Evolutionary conservation across 768 basidiomycete genomes (phyloP), one percentile per base, ranked within the genome.

Genomic region (Termitomyces sp.): DNA sequence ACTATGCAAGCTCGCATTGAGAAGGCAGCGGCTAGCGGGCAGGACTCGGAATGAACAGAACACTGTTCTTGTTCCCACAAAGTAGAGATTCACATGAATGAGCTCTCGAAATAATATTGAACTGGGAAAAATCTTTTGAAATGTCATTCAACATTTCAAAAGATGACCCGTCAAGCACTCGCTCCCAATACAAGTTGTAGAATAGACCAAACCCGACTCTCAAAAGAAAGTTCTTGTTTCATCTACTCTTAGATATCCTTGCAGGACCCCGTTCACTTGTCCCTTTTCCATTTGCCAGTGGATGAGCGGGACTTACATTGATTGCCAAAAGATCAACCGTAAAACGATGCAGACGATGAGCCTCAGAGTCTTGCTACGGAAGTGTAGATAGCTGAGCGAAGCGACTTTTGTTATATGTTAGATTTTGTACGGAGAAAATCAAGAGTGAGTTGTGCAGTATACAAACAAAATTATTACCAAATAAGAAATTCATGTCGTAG

Each of bases 1-100:
- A 60, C 66, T 26, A 79, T 81, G 79, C 71, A 73, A 60, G 73
- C 76, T 50, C 72, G 78, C 52, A 67, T 79, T 50, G 75, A 76
- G 54, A 75, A 73, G 52, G 70, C 70, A 59, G 77, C 73, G 64
- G 70, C 72, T 45, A 73, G 69, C 57, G 79, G 77, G 46, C 73
- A 74, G 53, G 75, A 70, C 44, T 77, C 79, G 72, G 75, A 80
- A 60, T 51, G 38, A 51, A 38, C 11, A 17, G 17, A 3, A 30
- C 26, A 30, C n/a, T 40, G 17, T 30, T 38, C 12, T 14, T 12
- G 19, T 10, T 43, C 12, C 9, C 17, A n/a, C 47, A 33, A 12
- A 23, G 5, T 35, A 50, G 15, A 33, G 31, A 33, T 33, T 12
- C 17, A 23, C 23, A 10, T 17, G 23, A 5, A 50, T 40, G 15